Evolutionary conservation across 2,329 filamentous ascomycete species (phyloP).

Genomic region (Tolypocladium pustulatum): DNA sequence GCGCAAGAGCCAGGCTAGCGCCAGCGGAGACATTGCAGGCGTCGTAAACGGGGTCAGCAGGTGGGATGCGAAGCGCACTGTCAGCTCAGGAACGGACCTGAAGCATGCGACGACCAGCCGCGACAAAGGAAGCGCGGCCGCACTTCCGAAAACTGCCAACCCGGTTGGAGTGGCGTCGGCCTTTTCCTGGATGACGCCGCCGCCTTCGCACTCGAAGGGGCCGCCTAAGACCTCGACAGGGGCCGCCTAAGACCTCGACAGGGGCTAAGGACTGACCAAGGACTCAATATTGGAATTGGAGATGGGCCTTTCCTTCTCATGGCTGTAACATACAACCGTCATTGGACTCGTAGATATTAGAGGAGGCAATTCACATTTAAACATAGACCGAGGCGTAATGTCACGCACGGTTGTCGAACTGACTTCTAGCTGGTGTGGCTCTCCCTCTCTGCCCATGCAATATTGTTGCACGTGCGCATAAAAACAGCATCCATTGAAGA

Average conservation of each 20-base stretch:
- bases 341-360: neutral
- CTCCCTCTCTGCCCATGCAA: no score
- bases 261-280: neutral
- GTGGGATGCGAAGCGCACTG: constrained; percentile 45
- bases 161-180: constrained; percentile 87
- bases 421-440: neutral
- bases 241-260: constrained; percentile 22
- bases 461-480: neutral
- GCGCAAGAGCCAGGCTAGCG: constrained; percentile 39
- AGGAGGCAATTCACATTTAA: neutral
- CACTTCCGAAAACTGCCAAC: constrained; percentile 55
- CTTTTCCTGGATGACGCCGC: constrained; percentile 78
- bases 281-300: neutral
- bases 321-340: neutral
- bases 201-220: constrained; percentile 20
- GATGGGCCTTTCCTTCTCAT: neutral
- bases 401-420: neutral
- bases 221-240: constrained; percentile 22
- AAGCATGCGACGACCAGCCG: constrained; percentile 21
- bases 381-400: neutral
- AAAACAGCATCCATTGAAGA: neutral
- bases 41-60: constrained; percentile 21
- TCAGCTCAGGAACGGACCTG: constrained; percentile 30
- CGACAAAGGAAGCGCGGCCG: constrained; percentile 26
- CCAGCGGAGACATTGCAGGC: constrained; percentile 16